phyloP scores from a whole-genome alignment of 2,329 filamentous ascomycete species.

The Coniochaeta sp. region DNA sequence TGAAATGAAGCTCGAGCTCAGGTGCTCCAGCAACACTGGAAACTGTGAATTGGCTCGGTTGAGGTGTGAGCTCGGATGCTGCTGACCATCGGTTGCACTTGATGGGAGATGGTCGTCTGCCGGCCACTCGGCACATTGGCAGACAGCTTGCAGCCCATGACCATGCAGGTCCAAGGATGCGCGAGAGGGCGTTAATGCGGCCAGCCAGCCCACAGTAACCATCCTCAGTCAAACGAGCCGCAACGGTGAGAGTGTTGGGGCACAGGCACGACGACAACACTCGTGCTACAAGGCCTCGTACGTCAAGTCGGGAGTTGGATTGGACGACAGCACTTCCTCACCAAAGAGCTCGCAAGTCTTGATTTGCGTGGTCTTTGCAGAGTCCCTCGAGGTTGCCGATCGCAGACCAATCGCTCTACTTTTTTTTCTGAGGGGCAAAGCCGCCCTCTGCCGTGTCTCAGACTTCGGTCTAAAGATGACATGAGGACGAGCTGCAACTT shows the following conservation, averaged over 20 bases:
- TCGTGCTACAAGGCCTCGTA: not conserved
- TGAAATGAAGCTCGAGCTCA: not conserved
- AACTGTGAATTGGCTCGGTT: too few species aligned
- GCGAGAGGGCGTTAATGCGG: not conserved
- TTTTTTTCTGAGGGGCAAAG: not conserved
- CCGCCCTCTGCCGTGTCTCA: not conserved
- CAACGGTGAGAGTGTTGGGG: not conserved
- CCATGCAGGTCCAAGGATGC: conserved; percentile 1
- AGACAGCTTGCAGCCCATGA: not conserved
- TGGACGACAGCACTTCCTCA: not conserved
- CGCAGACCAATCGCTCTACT: not conserved
- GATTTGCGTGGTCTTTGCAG: not conserved
- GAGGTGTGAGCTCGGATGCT: not conserved
- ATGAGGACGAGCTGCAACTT: not conserved
- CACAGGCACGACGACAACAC: not conserved
- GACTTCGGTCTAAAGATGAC: not conserved
- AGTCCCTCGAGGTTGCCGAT: not conserved
- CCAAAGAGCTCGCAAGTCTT: not conserved
- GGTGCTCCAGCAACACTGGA: too few species aligned
- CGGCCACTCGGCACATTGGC: not conserved
- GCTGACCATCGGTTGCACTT: not conserved
- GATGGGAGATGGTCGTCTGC: not conserved
- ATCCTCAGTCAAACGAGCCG: not conserved
- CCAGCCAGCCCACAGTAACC: not conserved
- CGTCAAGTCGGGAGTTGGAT: not conserved